Evolutionary conservation across 2,329 filamentous ascomycete genomes (phyloP), one percentile per base, ranked within the genome.

Genomic region (Hymenotorrendiella dingleyae): DNA sequence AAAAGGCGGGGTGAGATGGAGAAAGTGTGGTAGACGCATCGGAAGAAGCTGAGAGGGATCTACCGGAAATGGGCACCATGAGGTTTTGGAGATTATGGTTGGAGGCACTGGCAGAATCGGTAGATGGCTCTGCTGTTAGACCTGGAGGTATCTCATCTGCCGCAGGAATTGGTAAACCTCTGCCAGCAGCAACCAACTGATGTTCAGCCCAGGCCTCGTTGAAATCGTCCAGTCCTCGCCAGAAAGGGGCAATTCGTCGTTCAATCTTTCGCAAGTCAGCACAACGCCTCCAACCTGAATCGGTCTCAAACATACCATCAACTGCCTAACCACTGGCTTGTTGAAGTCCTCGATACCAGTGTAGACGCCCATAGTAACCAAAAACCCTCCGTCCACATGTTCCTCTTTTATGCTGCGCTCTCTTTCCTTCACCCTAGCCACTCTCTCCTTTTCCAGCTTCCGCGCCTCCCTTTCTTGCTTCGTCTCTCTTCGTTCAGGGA

Each of bases 301-400:
- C 27, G 52, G 19, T n/a, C 24, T 32, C 17, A 17, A 22, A 57
- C 68, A 59, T 74, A 94, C 89, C 82, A 93, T 91, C 42, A 98
- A 69, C 62, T 95, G 90, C 53, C 93, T 80, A 43, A 97, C 91
- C 36, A 87, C 71, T 14, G 77, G 69, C 64, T 97, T 97, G 70
- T 80, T 94, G 62, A 91, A 98, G 65, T 98, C 93, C 65, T 98
- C 93, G 1, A 80, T 71, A 0, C 91, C 90, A 17, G 87, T 91
- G 61, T 98, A 98, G 37, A 90, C 86, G 26, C 93, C 93, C 60
- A 95, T 78, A 0, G 93, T 98, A 23, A 98, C 93, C 36, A 98
- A 69, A 67, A 83, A 98, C 17, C 93, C 93, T 16, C 93, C 93
- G 64, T 98, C 93, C 3, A 97, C 85, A 62, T 90, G 80, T 62